Conservation (phyloP, 352 stramenopile species). For the Albugo candida region DNA sequence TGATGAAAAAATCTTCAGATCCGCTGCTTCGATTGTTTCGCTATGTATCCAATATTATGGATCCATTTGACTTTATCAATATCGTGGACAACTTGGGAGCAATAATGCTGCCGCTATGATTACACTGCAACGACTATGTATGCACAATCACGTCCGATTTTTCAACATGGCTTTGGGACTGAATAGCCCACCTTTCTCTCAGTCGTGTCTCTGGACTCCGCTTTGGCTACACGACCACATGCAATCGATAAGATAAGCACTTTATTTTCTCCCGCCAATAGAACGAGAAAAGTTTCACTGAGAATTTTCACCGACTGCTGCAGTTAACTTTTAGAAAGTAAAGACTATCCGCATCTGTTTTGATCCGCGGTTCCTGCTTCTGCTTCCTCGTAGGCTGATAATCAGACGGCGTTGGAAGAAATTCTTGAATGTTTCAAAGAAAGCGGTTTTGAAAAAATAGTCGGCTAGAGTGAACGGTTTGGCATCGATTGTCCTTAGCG, state of each 20-base stretch:
- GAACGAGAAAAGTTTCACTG: slow-evolving; percentile 27
- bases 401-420: too few species aligned
- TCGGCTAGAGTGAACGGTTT: not conserved
- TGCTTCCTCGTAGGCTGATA: not conserved
- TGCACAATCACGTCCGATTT: not conserved
- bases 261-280: slow-evolving; percentile 48
- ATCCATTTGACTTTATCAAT: slow-evolving; percentile 42
- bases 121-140: slow-evolving; percentile 3
- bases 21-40: slow-evolving; percentile 16
- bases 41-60: slow-evolving; percentile 29
- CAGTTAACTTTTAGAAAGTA: slow-evolving; percentile 33
- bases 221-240: slow-evolving; percentile 52
- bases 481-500: not conserved
- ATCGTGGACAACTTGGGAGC: slow-evolving; percentile 78
- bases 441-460: not conserved
- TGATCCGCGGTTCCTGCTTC: slow-evolving; percentile 2
- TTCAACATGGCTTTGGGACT: slow-evolving; percentile 5
- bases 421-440: not conserved
- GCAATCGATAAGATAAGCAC: slow-evolving; percentile 38
- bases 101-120: slow-evolving; percentile 55
- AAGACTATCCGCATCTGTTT: slow-evolving; percentile 2
- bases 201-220: slow-evolving; percentile 35
- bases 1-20: slow-evolving; percentile 71
- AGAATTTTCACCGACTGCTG: slow-evolving; percentile 34
- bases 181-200: slow-evolving; percentile 58